phyloP scores from a whole-genome alignment of 805 yeast genomes.

The Candida maltosa region DNA sequence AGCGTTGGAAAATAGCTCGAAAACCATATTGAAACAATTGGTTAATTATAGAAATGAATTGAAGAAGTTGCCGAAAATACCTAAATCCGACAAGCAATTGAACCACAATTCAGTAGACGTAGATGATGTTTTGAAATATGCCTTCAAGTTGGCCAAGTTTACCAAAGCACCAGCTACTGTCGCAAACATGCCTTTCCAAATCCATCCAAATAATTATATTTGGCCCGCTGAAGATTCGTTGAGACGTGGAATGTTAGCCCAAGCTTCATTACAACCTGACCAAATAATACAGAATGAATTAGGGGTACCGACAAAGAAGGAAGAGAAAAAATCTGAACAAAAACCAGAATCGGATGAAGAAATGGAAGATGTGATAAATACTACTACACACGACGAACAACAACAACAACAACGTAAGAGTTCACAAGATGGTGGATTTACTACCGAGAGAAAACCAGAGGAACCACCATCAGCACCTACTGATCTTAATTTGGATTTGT shows the following conservation, averaged over 20 bases:
- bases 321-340: conserved; percentile 8
- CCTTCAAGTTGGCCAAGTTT: conserved; percentile 84
- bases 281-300: conserved; percentile 43
- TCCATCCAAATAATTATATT: conserved; percentile 79
- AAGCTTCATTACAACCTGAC: conserved; percentile 57
- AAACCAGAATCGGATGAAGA: too few relatives aligned
- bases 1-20: conserved; percentile 21
- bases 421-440: too few relatives aligned
- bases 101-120: conserved; percentile 19
- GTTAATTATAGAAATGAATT: conserved; percentile 30
- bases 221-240: conserved; percentile 97
- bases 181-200: conserved; percentile 46
- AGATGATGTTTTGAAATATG: conserved; percentile 65
- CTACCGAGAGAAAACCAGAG: too few relatives aligned
- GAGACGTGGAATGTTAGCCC: conserved; percentile 83
- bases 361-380: conserved; percentile 7
- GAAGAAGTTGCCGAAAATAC: conserved; percentile 29
- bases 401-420: too few relatives aligned
- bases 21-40: conserved; percentile 27
- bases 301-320: conserved; percentile 25
- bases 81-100: conserved; percentile 12
- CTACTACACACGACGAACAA: too few relatives aligned
- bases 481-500: conserved; percentile 65
- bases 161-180: conserved; percentile 80
- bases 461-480: conserved; percentile 17